Evolutionary conservation across 371 early-diverging fungal genomes (phyloP).

Genomic region (Lichtheimia ramosa): DNA sequence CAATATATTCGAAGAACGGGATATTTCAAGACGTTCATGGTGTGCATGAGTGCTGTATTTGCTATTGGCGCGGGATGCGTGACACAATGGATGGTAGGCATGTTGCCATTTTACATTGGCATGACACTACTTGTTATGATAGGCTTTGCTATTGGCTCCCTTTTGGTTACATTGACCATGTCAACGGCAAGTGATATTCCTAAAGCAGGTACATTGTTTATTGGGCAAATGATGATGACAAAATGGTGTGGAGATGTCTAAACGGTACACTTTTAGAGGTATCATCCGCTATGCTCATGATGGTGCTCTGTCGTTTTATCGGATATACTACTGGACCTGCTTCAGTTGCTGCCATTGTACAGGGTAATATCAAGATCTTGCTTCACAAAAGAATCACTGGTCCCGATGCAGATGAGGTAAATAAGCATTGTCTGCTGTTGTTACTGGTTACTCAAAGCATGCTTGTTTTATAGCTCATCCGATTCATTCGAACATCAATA

Average conservation of each 20-base stretch:
- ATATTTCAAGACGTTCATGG: background rate
- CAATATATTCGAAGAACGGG: background rate
- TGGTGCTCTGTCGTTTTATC: conserved; percentile 4
- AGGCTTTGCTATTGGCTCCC: conserved; percentile 1
- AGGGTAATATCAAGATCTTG: conserved; percentile 1
- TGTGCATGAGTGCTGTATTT: background rate
- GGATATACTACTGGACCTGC: conserved; percentile 2
- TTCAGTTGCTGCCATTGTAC: conserved; percentile 6
- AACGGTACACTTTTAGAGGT: background rate
- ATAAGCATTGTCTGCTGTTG: no score
- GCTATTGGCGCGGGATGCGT: background rate
- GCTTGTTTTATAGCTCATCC: background rate
- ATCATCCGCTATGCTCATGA: conserved; percentile 6
- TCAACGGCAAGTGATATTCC: background rate
- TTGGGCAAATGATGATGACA: background rate
- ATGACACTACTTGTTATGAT: background rate
- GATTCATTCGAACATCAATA: conserved; percentile 7
- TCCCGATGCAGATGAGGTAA: conserved; percentile 5
- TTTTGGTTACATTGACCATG: background rate
- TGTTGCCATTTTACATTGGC: background rate
- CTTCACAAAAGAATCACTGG: background rate
- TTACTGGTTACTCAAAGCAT: background rate
- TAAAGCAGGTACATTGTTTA: background rate
- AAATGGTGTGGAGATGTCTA: background rate
- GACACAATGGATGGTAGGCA: conserved; percentile 7